Evolutionary conservation across 2,329 filamentous ascomycete genomes (phyloP).

Genomic region (Claviceps paspali): DNA sequence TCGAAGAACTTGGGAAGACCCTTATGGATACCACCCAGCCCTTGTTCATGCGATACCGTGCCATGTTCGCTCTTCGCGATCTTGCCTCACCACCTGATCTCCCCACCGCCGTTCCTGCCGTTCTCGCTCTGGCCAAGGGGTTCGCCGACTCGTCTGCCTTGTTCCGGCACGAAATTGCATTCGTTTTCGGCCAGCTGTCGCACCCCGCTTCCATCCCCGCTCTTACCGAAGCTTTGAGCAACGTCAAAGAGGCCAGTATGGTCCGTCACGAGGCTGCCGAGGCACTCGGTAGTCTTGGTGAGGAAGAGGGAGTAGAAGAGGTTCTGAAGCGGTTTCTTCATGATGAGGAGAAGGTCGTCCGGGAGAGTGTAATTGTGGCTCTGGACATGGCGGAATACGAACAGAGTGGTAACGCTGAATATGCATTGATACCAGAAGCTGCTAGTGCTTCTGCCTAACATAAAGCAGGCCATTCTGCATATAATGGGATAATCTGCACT

Average conservation of each 20-base stretch:
- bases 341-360: constrained; percentile 83
- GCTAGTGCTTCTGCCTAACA: constrained; percentile 25
- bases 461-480: constrained; percentile 7
- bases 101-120: constrained; percentile 74
- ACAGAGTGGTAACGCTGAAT: constrained; percentile 74
- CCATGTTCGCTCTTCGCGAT: constrained; percentile 95
- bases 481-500: constrained; percentile 3
- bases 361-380: constrained; percentile 88
- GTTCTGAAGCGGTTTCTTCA: constrained; percentile 69
- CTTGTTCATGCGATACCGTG: constrained; percentile 85
- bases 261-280: constrained; percentile 95
- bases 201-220: constrained; percentile 95
- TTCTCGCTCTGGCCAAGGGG: constrained; percentile 72
- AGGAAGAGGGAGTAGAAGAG: constrained; percentile 85
- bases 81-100: constrained; percentile 85
- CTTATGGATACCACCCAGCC: constrained; percentile 67
- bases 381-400: constrained; percentile 98
- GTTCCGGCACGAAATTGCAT: constrained; percentile 95
- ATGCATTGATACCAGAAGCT: constrained; percentile 70
- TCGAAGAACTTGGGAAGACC: constrained; percentile 58
- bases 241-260: constrained; percentile 81
- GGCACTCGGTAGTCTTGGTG: constrained; percentile 82
- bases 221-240: constrained; percentile 60
- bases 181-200: constrained; percentile 91
- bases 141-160: constrained; percentile 76